Base-by-base conservation (phyloP, 352 stramenopile species). In the Blastocystis sp. region DNA sequence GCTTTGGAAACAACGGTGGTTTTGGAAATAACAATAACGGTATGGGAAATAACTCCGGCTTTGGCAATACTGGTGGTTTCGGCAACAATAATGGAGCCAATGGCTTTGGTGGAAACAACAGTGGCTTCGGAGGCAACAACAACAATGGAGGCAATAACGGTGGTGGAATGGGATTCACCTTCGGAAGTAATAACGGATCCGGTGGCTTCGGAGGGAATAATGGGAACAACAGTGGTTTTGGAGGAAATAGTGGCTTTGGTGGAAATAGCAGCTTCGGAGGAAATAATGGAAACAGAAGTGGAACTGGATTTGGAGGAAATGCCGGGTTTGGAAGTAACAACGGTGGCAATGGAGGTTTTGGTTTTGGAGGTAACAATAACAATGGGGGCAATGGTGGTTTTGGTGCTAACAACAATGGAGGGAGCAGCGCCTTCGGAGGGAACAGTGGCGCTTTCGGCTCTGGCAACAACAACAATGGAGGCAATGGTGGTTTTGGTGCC, bases 21-120 rank as follows among this genome's bases (percentile, higher is more conserved):
- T 57, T 57, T 14, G 48, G 48, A 17, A 14, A 66, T 65, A 81
- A n/a, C 21, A 81, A 66, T 54, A 66, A 28, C 60, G 42, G 43
- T 77, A 62, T 21, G 3, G 38, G 38, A 60, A 62, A 17, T 4
- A 77, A 61, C 40, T 66, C 1, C 66, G 38, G 40, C 10, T 52
- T 24, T 45, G 63, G 21, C 64, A 81, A 34, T 0, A 34, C 28
- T 34, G 28, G 28, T 34, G 28, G 28, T 34, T 34, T 34, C 28
- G n/a, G 14, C 19, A 81, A 17, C 19, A 66, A 64, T 42, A 28
- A 28, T 54, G 45, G 45, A 14, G 11, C 10, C 65, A 57, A 14
- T 48, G 38, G 38, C 19, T 45, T 45, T 52, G 65, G 65, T 3
- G 65, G 38, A 11, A 45, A 38, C 34, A 62, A 11, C 0, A 79